phyloP scores from a whole-genome alignment of 495 filamentous ascomycete species.

The Talaromyces liani region DNA sequence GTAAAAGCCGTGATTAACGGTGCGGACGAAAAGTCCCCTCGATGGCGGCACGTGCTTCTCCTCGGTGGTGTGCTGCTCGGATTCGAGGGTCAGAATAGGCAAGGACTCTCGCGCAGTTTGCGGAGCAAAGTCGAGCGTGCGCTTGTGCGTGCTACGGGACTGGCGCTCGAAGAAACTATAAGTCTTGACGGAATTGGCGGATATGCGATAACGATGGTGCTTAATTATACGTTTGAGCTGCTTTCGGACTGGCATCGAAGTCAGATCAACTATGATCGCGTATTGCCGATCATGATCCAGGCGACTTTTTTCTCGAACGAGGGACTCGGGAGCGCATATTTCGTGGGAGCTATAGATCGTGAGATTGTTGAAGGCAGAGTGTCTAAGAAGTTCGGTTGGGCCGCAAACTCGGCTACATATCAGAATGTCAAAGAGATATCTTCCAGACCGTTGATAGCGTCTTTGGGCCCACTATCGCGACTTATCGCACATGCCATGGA shows the following conservation, averaged over 20 bases:
- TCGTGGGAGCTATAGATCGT: constrained; percentile 66
- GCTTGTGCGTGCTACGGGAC: constrained; percentile 69
- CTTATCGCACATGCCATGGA: constrained; percentile 69
- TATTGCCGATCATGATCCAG: constrained; percentile 64
- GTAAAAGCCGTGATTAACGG: constrained; percentile 74
- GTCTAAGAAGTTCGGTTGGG: constrained; percentile 67
- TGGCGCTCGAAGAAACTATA: constrained; percentile 56
- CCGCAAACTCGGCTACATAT: constrained; percentile 51
- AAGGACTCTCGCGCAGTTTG: constrained; percentile 53
- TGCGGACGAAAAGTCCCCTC: constrained; percentile 70
- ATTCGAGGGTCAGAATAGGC: constrained; percentile 61
- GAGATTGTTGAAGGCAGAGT: constrained; percentile 55
- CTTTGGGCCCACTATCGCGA: constrained; percentile 70
- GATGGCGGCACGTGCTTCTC: constrained; percentile 83
- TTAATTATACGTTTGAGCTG: constrained; percentile 72
- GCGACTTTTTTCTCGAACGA: constrained; percentile 62
- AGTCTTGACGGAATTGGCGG: constrained; percentile 47
- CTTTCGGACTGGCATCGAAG: constrained; percentile 49
- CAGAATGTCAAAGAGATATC: constrained; percentile 47
- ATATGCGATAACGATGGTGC: constrained; percentile 58
- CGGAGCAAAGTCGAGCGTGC: constrained; percentile 68
- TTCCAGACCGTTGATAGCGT: constrained; percentile 62
- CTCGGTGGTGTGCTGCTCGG: constrained; percentile 78
- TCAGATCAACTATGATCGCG: constrained; percentile 66
- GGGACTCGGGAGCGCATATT: constrained; percentile 76